Percentiles rank a stretch among this genome's conserved stretches.
Evolutionary conservation across 2,329 filamentous ascomycete genomes (phyloP).

Genomic region (Fusarium caatingaense): DNA sequence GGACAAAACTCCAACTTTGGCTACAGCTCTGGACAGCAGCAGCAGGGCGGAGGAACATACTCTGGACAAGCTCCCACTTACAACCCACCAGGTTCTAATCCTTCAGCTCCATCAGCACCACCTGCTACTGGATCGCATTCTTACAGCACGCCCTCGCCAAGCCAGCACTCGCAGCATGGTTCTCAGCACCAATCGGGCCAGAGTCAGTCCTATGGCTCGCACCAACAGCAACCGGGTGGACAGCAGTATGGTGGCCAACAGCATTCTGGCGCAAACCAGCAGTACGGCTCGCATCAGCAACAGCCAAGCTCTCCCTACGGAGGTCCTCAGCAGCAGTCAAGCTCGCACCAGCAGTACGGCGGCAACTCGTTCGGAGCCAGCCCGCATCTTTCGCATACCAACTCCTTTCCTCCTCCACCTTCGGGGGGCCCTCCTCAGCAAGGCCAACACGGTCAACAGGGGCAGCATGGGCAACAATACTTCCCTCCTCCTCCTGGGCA

Average conservation of each 20-base stretch:
- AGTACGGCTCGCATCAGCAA: slow-evolving; percentile 40
- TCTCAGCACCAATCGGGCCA: slow-evolving; percentile 23
- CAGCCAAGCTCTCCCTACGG: slow-evolving; percentile 28
- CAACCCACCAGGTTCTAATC: slow-evolving; percentile 49
- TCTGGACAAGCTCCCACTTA: slow-evolving; percentile 69
- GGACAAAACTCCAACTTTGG: slow-evolving; percentile 66
- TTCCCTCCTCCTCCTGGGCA: slow-evolving; percentile 40
- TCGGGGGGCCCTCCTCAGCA: slow-evolving; percentile 40
- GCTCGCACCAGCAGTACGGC: slow-evolving; percentile 40
- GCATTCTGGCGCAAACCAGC: slow-evolving; percentile 20
- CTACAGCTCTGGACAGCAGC: slow-evolving; percentile 64
- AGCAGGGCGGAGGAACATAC: slow-evolving; percentile 55
- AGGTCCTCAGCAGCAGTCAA: slow-evolving; percentile 26
- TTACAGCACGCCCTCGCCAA: slow-evolving; percentile 45
- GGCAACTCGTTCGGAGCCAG: slow-evolving; percentile 37
- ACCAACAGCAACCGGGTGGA: slow-evolving; percentile 42
- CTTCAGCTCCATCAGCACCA: slow-evolving; percentile 44
- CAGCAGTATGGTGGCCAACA: slow-evolving; percentile 43
- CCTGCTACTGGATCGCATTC: slow-evolving; percentile 45
- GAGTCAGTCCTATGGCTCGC: slow-evolving; percentile 19
- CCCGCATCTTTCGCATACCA: slow-evolving; percentile 41
- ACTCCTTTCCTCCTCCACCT: slow-evolving; percentile 44
- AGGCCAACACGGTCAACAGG: slow-evolving; percentile 20
- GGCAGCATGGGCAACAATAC: slow-evolving; percentile 36
- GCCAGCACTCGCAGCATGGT: slow-evolving; percentile 43